Base-by-base conservation (phyloP, 192 early-diverging fungal genomes). In the Entophlyctis luteolus region DNA sequence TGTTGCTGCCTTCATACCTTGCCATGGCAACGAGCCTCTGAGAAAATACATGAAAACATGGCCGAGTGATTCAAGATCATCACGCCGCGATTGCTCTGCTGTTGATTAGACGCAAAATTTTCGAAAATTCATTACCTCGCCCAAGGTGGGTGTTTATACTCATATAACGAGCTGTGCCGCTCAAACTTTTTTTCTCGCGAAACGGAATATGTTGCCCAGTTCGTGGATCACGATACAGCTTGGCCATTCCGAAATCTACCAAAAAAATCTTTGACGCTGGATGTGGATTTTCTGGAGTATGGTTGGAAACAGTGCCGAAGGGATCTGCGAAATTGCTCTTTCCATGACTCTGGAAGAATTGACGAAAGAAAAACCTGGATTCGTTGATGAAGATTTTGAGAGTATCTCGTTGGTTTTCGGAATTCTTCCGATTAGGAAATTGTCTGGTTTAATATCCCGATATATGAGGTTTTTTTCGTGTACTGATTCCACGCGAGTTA, bases 1-100 rank as follows among this genome's bases (percentile, higher is more conserved):
- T 59, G 93, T 95, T 20, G 88, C 90, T 0, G 96, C 96, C 79
- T 96, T 96, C 27, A 98, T 78, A 3, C 96, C 96, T 77, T 98
- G 96, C 96, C 96, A 98, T 18, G 96, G 96, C 50, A 98, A 79
- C 28, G 83, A 83, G 25, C 94, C 93, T 48, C 93, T 85, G 77
- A 98, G 81, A 76, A 98, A 95, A 81, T 98, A 98, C 86, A 98
- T 91, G 62, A 98, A 95, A 6, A 98, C 96, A 77, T 98, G 96
- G 42, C 96, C 96, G 56, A 98, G 85, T 23, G 94, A 92, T 75
- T 98, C 94, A 56, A 98, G 77, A 72, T 98, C 96, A 74, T 98
- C 96, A 45, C 96, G 89, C 50, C 96, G 85, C 31, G 93, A 95
- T 90, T 98, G 96, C 74, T 98, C 96, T 92, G 70, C 53, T 16